phyloP scores from a whole-genome alignment of 1,284 basidiomycete genomes.

The Stygiomarasmius scandens region DNA sequence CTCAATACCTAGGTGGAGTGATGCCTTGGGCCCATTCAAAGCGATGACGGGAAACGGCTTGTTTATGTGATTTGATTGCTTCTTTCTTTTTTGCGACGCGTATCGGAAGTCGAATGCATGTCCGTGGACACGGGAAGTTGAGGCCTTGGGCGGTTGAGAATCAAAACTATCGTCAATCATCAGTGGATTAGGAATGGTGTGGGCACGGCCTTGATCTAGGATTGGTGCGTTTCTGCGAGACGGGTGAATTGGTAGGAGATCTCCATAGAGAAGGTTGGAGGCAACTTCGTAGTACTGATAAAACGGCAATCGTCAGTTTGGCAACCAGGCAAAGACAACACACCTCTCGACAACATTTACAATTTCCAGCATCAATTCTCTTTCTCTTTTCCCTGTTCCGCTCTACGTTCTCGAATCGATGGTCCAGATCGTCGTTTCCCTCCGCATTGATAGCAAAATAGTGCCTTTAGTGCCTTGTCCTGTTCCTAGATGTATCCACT shows the following conservation, averaged over 20 bases:
- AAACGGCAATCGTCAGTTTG: not conserved
- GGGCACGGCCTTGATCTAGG: conserved; percentile 12
- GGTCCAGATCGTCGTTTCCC: conserved; percentile 65
- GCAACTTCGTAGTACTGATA: conserved; percentile 78
- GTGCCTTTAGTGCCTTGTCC: conserved; percentile 57
- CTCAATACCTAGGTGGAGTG: conserved; percentile 88
- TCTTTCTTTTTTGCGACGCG: not conserved
- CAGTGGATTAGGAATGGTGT: conserved; percentile 12
- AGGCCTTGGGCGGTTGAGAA: not conserved
- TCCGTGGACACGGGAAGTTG: not conserved
- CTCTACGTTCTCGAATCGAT: conserved; percentile 79
- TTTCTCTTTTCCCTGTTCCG: conserved; percentile 67
- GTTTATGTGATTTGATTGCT: conserved; percentile 60
- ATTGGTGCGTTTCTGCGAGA: conserved; percentile 23
- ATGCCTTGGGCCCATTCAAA: conserved; percentile 68
- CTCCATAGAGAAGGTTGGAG: conserved; percentile 73
- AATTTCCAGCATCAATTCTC: conserved; percentile 76
- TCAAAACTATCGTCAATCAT: conserved; percentile 2
- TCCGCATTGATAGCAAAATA: conserved; percentile 69
- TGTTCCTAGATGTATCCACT: conserved; percentile 16
- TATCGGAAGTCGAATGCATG: not conserved
- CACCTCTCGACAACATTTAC: conserved; percentile 84
- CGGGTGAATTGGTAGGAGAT: conserved; percentile 49
- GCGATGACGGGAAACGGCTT: conserved; percentile 80
- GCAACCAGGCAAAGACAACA: conserved; percentile 34